Evolutionary conservation across 192 early-diverging fungal species (phyloP).

Genomic region (Rhizoclosmatium sp.): DNA sequence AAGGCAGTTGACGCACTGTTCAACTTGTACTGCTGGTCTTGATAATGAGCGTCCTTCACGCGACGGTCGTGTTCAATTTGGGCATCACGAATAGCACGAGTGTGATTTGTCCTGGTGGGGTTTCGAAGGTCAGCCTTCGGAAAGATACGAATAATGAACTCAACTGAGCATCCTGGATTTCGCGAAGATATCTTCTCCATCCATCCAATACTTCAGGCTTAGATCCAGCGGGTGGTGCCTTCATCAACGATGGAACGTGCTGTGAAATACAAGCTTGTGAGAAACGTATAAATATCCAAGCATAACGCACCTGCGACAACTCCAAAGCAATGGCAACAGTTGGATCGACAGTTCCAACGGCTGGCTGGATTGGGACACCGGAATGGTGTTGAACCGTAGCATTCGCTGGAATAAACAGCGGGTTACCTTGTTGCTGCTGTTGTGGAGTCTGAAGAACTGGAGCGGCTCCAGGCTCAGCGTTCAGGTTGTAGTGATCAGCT

Average conservation of each 20-base stretch:
- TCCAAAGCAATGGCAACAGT: slow-evolving; percentile 44
- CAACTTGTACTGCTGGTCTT: slow-evolving; percentile 9
- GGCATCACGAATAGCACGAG: slow-evolving; percentile 40
- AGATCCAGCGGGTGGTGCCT: slow-evolving; percentile 38
- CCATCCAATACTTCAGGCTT: slow-evolving; percentile 28
- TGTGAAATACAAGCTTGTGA: slow-evolving; percentile 3
- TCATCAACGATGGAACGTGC: slow-evolving; percentile 37
- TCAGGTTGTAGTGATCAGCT: slow-evolving; percentile 26
- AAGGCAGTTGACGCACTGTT: not conserved
- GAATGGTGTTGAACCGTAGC: slow-evolving; percentile 9
- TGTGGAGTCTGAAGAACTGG: slow-evolving; percentile 19
- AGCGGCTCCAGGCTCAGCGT: slow-evolving; percentile 5
- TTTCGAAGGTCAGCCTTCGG: too few relatives aligned
- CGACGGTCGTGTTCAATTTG: slow-evolving; percentile 36
- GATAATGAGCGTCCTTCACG: slow-evolving; percentile 40
- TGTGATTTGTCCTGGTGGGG: slow-evolving; percentile 25
- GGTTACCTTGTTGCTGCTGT: slow-evolving; percentile 4
- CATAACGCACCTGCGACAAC: slow-evolving; percentile 25
- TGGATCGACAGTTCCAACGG: slow-evolving; percentile 37
- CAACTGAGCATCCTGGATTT: slow-evolving; percentile 46
- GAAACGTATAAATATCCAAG: not conserved
- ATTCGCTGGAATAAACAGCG: slow-evolving; percentile 29
- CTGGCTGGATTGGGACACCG: slow-evolving; percentile 18
- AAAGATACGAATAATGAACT: not conserved
- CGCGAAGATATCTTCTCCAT: slow-evolving; percentile 33